These are phyloP conservation scores for Plasmodium vinckei DNA, from an alignment of 169 alveolate genomes.

Conservation along the genomic window DNA sequence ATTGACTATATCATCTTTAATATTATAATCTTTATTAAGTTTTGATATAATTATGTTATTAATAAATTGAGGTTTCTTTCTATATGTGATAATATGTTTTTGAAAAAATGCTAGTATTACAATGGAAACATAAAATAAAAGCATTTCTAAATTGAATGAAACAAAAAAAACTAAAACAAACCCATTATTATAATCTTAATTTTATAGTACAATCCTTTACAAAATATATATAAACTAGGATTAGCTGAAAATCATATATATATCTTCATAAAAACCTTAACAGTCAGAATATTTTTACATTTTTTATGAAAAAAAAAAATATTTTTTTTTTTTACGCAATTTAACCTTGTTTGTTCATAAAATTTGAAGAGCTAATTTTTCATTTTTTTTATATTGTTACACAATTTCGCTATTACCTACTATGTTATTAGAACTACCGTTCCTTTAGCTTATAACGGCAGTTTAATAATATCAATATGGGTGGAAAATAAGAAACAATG, in stretches of 20 bases:
- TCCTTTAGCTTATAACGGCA: background rate
- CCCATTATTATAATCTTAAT: background rate
- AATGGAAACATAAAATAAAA: constrained; percentile 4
- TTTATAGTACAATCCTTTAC: constrained; percentile 15
- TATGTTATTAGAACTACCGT: background rate
- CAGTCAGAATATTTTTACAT: constrained; percentile 18
- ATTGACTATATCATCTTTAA: constrained; percentile 65
- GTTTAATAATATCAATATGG: background rate
- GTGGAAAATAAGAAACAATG: background rate
- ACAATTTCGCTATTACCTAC: background rate
- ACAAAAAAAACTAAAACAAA: background rate
- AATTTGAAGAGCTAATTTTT: background rate
- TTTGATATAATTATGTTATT: constrained; percentile 24
- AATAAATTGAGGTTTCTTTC: constrained; percentile 13
- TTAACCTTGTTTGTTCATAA: constrained; percentile 13
- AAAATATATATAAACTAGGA: background rate
- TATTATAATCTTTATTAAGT: constrained; percentile 50
- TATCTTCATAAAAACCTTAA: background rate
- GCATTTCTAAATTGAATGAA: constrained; percentile 15
- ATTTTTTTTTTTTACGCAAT: constrained; percentile 30
- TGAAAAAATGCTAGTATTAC: background rate
- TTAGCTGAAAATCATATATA: background rate
- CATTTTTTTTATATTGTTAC: background rate
- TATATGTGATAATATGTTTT: background rate
- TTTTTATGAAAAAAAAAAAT: background rate